Conservation (phyloP, 768 basidiomycete genomes). For the Auricularia sp. region DNA sequence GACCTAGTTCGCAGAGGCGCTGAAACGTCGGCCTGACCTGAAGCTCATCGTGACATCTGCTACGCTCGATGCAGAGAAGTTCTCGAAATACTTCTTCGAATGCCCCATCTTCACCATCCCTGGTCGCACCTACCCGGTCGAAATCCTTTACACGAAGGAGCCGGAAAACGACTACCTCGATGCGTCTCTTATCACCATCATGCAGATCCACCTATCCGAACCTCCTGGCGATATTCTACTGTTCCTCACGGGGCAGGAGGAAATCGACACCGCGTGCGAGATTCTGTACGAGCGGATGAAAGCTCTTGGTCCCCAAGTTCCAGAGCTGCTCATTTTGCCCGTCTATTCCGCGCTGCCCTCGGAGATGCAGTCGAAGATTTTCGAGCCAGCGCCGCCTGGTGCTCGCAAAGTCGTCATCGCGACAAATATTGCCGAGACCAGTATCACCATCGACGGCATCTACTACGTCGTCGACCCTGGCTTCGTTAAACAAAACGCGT, state of each 20-base stretch:
- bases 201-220: slow-evolving; percentile 98
- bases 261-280: slow-evolving; percentile 96
- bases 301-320: slow-evolving; percentile 95
- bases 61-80: slow-evolving; percentile 98
- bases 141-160: slow-evolving; percentile 96
- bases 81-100: slow-evolving; percentile 97
- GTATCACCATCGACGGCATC: slow-evolving; percentile 95
- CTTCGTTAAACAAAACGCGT: slow-evolving; percentile 97
- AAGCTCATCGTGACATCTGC: slow-evolving; percentile 98
- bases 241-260: slow-evolving; percentile 97
- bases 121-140: slow-evolving; percentile 98
- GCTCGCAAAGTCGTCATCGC: slow-evolving; percentile 98
- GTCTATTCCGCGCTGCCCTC: slow-evolving; percentile 98
- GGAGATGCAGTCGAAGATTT: slow-evolving; percentile 94
- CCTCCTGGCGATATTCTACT: slow-evolving; percentile 93
- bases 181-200: slow-evolving; percentile 94
- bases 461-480: slow-evolving; percentile 99
- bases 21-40: slow-evolving; percentile 88
- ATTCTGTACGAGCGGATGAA: slow-evolving; percentile 99
- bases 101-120: slow-evolving; percentile 99
- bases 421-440: slow-evolving; percentile 99
- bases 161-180: slow-evolving; percentile 97
- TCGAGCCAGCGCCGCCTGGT: slow-evolving; percentile 95
- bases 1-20: slow-evolving; percentile 55
- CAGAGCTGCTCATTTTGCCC: slow-evolving; percentile 90